phyloP scores from a whole-genome alignment of 441 rosid species.

The Bruguiera hainesii region DNA sequence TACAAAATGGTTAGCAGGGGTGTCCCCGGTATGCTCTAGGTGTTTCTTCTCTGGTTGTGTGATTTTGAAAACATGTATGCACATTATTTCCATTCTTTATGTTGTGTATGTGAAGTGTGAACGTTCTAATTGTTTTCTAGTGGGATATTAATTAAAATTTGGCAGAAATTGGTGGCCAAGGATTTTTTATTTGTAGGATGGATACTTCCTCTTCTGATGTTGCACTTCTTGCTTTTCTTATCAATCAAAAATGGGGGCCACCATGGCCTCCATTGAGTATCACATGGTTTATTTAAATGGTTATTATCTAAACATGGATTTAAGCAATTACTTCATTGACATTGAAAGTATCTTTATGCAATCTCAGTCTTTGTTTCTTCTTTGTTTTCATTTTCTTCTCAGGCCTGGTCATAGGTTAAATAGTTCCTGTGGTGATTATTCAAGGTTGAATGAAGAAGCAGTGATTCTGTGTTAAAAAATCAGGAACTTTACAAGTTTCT shows the following conservation, averaged over 20 bases:
- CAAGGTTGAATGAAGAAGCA: too few species aligned
- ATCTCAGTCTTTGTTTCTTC: background rate
- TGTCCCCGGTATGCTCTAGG: conserved; percentile 67
- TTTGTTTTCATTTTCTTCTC: background rate
- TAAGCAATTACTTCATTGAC: background rate
- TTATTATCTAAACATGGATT: background rate
- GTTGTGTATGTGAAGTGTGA: background rate
- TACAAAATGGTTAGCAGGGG: conserved; percentile 95
- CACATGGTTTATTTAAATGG: background rate
- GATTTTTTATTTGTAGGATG: background rate
- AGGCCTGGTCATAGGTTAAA: background rate
- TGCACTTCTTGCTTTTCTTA: too few species aligned
- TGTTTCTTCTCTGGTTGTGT: conserved; percentile 17
- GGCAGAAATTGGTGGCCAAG: background rate
- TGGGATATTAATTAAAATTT: background rate
- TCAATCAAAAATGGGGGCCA: background rate
- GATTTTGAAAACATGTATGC: conserved; percentile 3
- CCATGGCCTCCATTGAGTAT: background rate
- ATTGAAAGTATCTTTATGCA: background rate
- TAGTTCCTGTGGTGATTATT: too few species aligned
- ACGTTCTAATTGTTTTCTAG: too few species aligned
- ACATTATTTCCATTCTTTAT: background rate
- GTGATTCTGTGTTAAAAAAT: too few species aligned
- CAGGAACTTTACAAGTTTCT: too few species aligned
- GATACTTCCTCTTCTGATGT: background rate